phyloP scores from a whole-genome alignment of 129 eudicot genomes.

The Ambrosia artemisiifolia region DNA sequence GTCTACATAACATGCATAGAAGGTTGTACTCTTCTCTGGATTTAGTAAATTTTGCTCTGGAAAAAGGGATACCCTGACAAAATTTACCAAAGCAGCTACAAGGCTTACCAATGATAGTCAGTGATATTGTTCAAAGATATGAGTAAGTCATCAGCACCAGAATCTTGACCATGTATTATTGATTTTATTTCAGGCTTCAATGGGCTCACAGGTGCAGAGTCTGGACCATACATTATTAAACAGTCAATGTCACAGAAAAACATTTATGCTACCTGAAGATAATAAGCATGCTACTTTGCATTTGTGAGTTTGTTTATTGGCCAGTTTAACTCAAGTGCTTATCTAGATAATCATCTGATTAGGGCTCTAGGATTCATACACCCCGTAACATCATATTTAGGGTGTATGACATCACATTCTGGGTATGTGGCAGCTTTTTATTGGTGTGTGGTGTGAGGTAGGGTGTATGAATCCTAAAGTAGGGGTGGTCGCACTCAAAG shows the following conservation, averaged over 20 bases:
- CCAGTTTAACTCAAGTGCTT: neutral
- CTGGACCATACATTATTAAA: constrained; percentile 34
- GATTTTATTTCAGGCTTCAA: constrained; percentile 24
- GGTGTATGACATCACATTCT: too few relatives aligned
- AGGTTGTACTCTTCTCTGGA: constrained; percentile 14
- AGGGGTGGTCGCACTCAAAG: too few relatives aligned
- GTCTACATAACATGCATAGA: constrained; percentile 20
- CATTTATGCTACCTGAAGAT: constrained; percentile 4
- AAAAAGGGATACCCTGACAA: constrained; percentile 12
- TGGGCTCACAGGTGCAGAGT: constrained; percentile 35
- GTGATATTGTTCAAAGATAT: constrained; percentile 44
- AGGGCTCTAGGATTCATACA: too few relatives aligned
- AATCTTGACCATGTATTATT: constrained; percentile 20
- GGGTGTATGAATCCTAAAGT: too few relatives aligned
- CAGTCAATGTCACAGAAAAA: constrained; percentile 7
- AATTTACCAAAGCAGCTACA: constrained; percentile 15
- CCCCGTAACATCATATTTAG: too few relatives aligned
- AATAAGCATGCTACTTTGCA: constrained; percentile 9
- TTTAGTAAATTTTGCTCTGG: constrained; percentile 23
- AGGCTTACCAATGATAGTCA: constrained; percentile 65
- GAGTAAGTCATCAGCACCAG: constrained; percentile 35
- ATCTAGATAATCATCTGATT: neutral
- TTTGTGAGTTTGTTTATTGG: neutral
- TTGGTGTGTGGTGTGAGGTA: too few relatives aligned
- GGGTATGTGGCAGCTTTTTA: too few relatives aligned